Evolutionary conservation across 2,329 filamentous ascomycete genomes (phyloP), one percentile per base, ranked within the genome.

Genomic region (Phoma sp.): DNA sequence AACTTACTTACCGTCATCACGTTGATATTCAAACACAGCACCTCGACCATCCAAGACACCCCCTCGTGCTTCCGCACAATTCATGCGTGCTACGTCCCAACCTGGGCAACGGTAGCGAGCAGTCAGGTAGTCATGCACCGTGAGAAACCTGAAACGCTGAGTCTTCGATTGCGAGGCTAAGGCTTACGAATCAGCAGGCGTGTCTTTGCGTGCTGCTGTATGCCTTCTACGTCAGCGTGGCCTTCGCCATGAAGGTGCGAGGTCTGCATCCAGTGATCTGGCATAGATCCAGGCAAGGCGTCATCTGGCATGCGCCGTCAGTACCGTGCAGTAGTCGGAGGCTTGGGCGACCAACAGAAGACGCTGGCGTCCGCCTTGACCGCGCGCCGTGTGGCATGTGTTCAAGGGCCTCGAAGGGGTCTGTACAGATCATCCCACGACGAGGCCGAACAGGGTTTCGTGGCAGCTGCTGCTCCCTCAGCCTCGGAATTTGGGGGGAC

Each of bases 161-260:
- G 49, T 58, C 47, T 60, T 58, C 24, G 55, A 47, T 44, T 59
- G 36, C 25, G 33, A 58, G 57, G 55, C 60, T 50, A 64, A 65
- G 62, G 70, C 71, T 74, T 69, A 72, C 68, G 64, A 68, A 72
- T 64, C 62, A 64, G 61, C 70, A 67, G 68, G 67, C 66, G 48
- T 55, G 25, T 51, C 57, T 29, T 59, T 31, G 41, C 52, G 32
- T 50, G 47, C 60, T 45, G 32, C 41, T 22, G 36, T 46, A 32
- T 45, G 43, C 46, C 52, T 46, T 46, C 41, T 50, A 55, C 52
- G 46, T 55, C 52, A 55, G 40, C 25, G 19, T 27, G 8, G 40
- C 35, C 33, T 31, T 39, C 40, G 21, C 39, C 19, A 49, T 55
- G 32, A 27, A 24, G n/a, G 44, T 19, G 13, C 21, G 21, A 25